Conservation (phyloP, 2,329 filamentous ascomycete species). For the Ampelomyces quisqualis region DNA sequence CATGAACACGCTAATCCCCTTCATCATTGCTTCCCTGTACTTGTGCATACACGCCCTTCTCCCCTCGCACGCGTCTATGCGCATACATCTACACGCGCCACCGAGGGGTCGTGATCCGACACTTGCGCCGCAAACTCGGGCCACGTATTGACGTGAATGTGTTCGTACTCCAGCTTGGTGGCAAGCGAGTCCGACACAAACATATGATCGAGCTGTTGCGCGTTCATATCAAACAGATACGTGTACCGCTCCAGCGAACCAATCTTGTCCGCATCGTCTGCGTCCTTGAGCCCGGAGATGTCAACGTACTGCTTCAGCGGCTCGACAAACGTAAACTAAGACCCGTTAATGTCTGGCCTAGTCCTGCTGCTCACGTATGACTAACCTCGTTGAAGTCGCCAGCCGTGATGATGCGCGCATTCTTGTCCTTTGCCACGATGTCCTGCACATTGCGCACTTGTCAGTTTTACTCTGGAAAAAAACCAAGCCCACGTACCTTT, state of each 20-base stretch:
- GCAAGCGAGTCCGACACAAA: constrained; percentile 60
- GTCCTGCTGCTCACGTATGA: not conserved
- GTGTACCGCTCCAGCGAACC: constrained; percentile 64
- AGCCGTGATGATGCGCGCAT: constrained; percentile 60
- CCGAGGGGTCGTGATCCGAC: constrained; percentile 69
- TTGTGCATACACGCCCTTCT: not conserved
- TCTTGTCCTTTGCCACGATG: constrained; percentile 58
- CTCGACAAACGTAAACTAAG: constrained; percentile 59
- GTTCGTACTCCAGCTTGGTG: constrained; percentile 56
- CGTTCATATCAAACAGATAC: constrained; percentile 69
- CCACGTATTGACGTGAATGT: constrained; percentile 73
- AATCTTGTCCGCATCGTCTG: constrained; percentile 61
- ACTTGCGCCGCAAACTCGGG: constrained; percentile 56
- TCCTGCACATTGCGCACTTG: constrained; percentile 13
- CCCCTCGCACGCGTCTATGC: constrained; percentile 16
- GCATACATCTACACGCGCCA: constrained; percentile 65
- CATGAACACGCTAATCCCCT: no score
- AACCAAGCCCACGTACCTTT: no score
- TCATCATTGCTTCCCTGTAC: constrained; percentile 1
- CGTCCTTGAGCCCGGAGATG: constrained; percentile 59
- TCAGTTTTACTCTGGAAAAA: constrained; percentile 33
- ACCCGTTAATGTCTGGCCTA: no score
- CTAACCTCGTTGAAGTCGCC: constrained; percentile 69
- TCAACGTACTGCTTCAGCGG: constrained; percentile 58
- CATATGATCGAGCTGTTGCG: constrained; percentile 70